Evolutionary conservation across 495 filamentous ascomycete species (phyloP).

Genomic region (Hapsidospora chrysogenum): DNA sequence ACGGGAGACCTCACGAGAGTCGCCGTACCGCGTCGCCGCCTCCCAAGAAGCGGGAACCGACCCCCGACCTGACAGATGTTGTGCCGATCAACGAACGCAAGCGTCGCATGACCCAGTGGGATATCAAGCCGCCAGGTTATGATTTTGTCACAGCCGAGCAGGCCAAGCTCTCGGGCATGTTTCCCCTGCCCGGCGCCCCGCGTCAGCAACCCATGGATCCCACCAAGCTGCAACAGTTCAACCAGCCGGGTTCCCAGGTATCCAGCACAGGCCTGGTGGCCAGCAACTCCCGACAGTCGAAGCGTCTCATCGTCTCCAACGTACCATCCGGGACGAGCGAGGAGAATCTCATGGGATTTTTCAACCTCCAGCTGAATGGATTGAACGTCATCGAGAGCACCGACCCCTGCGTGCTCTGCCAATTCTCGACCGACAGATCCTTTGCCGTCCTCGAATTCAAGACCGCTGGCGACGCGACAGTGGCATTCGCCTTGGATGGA

Average conservation of each 20-base stretch:
- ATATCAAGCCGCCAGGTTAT: conserved; percentile 96
- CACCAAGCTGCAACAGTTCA: conserved; percentile 82
- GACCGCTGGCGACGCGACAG: conserved; percentile 68
- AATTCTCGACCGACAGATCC: conserved; percentile 56
- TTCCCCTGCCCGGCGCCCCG: conserved; percentile 89
- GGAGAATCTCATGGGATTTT: conserved; percentile 62
- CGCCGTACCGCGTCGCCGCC: conserved; percentile 67
- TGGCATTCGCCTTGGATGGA: conserved; percentile 80
- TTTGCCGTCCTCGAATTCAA: conserved; percentile 91
- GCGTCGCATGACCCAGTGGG: conserved; percentile 92
- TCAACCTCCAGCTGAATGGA: conserved; percentile 91
- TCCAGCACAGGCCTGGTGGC: conserved; percentile 73
- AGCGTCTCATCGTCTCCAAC: conserved; percentile 77
- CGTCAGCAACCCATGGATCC: conserved; percentile 95
- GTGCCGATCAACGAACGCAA: conserved; percentile 63
- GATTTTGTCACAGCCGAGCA: conserved; percentile 98
- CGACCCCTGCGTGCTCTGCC: conserved; percentile 76
- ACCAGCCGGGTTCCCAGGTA: conserved; percentile 54
- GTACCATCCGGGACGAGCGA: conserved; percentile 52
- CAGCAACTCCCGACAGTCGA: conserved; percentile 80
- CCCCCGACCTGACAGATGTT: conserved; percentile 82
- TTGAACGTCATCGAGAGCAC: conserved; percentile 72
- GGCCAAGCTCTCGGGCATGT: conserved; percentile 99
- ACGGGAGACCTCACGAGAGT: conserved; percentile 39
- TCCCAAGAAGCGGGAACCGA: conserved; percentile 82